These are phyloP conservation scores for Sesbania bispinosa DNA, from an alignment of 306 rosid genomes.

Conservation along the genomic window DNA sequence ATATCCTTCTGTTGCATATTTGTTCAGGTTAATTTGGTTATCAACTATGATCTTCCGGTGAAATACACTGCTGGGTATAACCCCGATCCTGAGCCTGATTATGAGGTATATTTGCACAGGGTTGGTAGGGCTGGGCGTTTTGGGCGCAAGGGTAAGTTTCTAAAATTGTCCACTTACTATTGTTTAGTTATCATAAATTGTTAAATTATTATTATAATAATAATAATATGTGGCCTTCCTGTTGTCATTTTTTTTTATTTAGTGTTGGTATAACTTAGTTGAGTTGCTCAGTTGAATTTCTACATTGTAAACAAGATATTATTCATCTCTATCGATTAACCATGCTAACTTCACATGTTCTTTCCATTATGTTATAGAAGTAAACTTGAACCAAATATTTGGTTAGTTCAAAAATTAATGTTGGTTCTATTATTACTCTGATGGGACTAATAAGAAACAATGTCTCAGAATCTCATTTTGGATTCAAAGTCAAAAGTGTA, in stretches of 20 bases:
- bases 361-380: background rate
- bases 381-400: background rate
- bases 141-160: conserved; percentile 77
- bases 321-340: background rate
- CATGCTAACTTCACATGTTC: too few species aligned
- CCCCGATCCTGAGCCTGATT: conserved; percentile 56
- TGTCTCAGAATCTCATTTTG: background rate
- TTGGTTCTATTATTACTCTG: background rate
- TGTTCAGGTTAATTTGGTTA: conserved; percentile 70
- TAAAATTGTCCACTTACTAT: background rate
- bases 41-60: conserved; percentile 79
- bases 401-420: background rate
- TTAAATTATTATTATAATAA: background rate
- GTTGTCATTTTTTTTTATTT: background rate
- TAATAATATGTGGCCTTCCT: background rate
- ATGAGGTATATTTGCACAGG: conserved; percentile 80
- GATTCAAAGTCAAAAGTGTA: background rate
- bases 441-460: background rate
- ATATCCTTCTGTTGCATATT: background rate
- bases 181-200: background rate
- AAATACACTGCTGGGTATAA: conserved; percentile 34
- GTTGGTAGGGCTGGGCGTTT: conserved; percentile 93
- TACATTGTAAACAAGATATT: background rate
- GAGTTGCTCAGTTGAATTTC: background rate
- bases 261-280: background rate